Percentiles rank a stretch among this genome's conserved stretches.
Evolutionary conservation across 2,329 filamentous ascomycete genomes (phyloP).

Genomic region (Xylaria sp.): DNA sequence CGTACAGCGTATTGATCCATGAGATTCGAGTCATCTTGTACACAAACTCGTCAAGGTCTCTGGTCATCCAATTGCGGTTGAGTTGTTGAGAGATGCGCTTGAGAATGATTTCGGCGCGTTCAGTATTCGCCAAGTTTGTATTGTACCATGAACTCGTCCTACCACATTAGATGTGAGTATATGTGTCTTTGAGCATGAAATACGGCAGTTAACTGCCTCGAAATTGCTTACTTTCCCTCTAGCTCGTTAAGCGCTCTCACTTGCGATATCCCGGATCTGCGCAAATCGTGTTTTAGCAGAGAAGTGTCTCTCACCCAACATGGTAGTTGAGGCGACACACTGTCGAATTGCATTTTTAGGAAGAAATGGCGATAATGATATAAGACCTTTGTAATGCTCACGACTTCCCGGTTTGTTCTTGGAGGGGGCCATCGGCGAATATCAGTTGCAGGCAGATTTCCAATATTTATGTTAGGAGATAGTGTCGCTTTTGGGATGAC

Average conservation of each 20-base stretch:
- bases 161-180: neutral
- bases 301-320: constrained; percentile 17
- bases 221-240: neutral
- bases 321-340: neutral
- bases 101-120: constrained; percentile 6
- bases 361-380: neutral
- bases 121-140: neutral
- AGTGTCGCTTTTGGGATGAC: no score
- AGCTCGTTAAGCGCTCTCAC: neutral
- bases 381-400: neutral
- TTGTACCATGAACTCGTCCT: neutral
- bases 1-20: neutral
- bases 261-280: neutral
- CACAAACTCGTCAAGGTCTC: constrained; percentile 6
- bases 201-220: neutral
- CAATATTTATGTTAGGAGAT: no score
- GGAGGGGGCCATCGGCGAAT: neutral
- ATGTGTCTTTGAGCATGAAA: neutral
- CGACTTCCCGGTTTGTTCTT: neutral
- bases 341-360: neutral
- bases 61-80: neutral
- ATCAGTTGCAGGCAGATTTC: no score
- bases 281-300: neutral
- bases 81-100: neutral
- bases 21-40: neutral